A percentile compares a stretch with the other conserved stretches of the same genome.
phyloP scores from a whole-genome alignment of 2,329 filamentous ascomycete species.

The Fusarium torulosum region DNA sequence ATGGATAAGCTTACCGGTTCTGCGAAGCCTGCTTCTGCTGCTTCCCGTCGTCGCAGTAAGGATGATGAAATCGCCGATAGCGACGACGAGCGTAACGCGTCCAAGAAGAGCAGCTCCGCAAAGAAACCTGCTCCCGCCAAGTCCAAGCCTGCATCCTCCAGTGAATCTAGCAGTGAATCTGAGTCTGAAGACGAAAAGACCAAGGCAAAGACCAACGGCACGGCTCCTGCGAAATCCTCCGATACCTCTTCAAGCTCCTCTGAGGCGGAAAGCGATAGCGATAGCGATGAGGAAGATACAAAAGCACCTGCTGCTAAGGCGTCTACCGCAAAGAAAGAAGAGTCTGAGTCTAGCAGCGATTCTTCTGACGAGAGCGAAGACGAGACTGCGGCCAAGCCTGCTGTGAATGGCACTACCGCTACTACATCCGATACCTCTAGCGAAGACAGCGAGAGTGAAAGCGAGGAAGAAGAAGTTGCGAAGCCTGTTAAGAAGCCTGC shows the following conservation, averaged over 20 bases:
- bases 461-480: slow-evolving; percentile 38
- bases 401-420: slow-evolving; percentile 32
- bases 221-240: slow-evolving; percentile 25
- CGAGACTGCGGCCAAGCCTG: slow-evolving; percentile 38
- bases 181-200: slow-evolving; percentile 46
- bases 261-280: slow-evolving; percentile 49
- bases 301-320: slow-evolving; percentile 35
- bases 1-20: slow-evolving; percentile 50
- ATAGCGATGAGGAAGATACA: slow-evolving; percentile 47
- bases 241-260: slow-evolving; percentile 46
- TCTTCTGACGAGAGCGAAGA: slow-evolving; percentile 49
- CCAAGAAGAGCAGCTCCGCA: slow-evolving; percentile 39
- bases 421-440: slow-evolving; percentile 42
- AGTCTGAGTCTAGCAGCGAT: slow-evolving; percentile 42
- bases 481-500: slow-evolving; percentile 31
- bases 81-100: slow-evolving; percentile 54
- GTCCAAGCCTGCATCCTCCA: slow-evolving; percentile 37
- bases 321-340: slow-evolving; percentile 26
- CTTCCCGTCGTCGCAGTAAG: slow-evolving; percentile 48
- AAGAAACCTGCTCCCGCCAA: slow-evolving; percentile 38
- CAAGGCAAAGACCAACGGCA: slow-evolving; percentile 42
- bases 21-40: slow-evolving; percentile 30
- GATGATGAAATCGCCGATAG: slow-evolving; percentile 59
- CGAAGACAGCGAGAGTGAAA: slow-evolving; percentile 45
- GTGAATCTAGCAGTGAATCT: slow-evolving; percentile 49